These are phyloP conservation scores for Fonsecaea pugnacius DNA, from an alignment of 2,329 filamentous ascomycete genomes.

Conservation along the genomic window DNA sequence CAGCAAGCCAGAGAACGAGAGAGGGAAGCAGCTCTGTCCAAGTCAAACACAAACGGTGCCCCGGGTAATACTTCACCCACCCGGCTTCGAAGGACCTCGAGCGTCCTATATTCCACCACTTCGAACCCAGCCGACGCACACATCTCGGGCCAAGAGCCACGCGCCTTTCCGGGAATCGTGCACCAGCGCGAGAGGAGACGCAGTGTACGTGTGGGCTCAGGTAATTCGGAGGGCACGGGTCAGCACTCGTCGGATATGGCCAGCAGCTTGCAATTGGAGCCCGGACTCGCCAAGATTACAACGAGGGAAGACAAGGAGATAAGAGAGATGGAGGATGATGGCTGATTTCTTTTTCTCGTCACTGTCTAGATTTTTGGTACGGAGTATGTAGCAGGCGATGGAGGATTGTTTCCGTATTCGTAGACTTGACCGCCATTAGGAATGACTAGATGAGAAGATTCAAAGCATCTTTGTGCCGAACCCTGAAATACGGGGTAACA, in stretches of 20 bases:
- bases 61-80: slow-evolving; percentile 30
- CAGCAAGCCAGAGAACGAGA: slow-evolving; percentile 29
- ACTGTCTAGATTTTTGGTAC: background rate
- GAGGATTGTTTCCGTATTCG: background rate
- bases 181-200: slow-evolving; percentile 45
- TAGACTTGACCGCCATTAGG: slow-evolving; percentile 2
- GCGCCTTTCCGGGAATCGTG: slow-evolving; percentile 50
- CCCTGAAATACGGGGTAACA: slow-evolving; percentile 5
- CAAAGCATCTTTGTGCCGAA: background rate
- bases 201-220: slow-evolving; percentile 34
- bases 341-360: background rate
- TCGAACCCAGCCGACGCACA: slow-evolving; percentile 27
- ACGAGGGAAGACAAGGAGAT: slow-evolving; percentile 32
- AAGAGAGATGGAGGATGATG: slow-evolving; percentile 31
- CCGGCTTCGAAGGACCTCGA: slow-evolving; percentile 31
- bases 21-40: slow-evolving; percentile 22
- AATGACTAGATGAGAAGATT: background rate
- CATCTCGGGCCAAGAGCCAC: slow-evolving; percentile 42
- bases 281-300: slow-evolving; percentile 35
- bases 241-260: slow-evolving; percentile 30
- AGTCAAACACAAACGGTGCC: slow-evolving; percentile 18
- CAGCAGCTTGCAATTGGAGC: slow-evolving; percentile 35
- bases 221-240: slow-evolving; percentile 32
- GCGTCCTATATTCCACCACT: slow-evolving; percentile 16
- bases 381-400: background rate